phyloP scores from a whole-genome alignment of 1,284 basidiomycete species.

The Heterobasidion irregulare region DNA sequence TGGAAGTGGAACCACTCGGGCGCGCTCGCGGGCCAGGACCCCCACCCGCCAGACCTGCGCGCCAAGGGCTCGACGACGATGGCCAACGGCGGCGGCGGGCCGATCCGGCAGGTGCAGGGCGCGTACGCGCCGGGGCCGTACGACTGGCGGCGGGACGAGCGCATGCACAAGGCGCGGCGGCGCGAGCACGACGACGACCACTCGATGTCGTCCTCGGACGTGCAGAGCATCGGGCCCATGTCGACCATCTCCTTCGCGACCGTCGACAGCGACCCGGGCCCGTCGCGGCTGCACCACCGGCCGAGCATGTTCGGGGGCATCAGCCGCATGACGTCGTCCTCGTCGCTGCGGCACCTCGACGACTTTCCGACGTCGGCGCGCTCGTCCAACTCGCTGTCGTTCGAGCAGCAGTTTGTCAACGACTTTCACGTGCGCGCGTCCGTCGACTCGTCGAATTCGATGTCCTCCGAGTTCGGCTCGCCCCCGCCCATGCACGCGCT shows the following conservation, averaged over 20 bases:
- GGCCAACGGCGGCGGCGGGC: conserved; percentile 22
- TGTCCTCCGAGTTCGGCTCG: conserved; percentile 48
- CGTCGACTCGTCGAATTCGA: conserved; percentile 35
- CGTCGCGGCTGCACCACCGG: conserved; percentile 52
- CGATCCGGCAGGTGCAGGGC: conserved; percentile 47
- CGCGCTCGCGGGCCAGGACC: conserved; percentile 21
- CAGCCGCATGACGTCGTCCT: conserved; percentile 59
- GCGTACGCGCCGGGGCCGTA: conserved; percentile 16
- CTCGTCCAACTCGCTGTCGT: conserved; percentile 75
- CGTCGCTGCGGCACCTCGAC: conserved; percentile 66
- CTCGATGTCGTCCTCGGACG: conserved; percentile 81
- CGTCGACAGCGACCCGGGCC: conserved; percentile 79
- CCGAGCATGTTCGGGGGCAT: conserved; percentile 50
- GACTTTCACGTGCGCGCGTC: conserved; percentile 73
- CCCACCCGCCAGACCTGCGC: conserved; percentile 2
- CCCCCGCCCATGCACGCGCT: conserved; percentile 68
- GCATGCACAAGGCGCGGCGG: conserved; percentile 70
- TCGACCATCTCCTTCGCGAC: conserved; percentile 73
- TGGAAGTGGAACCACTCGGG: conserved; percentile 45
- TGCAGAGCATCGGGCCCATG: conserved; percentile 62
- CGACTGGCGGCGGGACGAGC: conserved; percentile 52
- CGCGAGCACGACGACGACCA: conserved; percentile 84
- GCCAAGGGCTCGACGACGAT: conserved; percentile 3
- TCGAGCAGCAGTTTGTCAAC: conserved; percentile 73
- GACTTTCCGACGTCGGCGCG: conserved; percentile 67